A percentile compares a stretch with the other conserved stretches of the same genome.
phyloP scores from a whole-genome alignment of 306 rosid genomes.

The Prunus dulcis region DNA sequence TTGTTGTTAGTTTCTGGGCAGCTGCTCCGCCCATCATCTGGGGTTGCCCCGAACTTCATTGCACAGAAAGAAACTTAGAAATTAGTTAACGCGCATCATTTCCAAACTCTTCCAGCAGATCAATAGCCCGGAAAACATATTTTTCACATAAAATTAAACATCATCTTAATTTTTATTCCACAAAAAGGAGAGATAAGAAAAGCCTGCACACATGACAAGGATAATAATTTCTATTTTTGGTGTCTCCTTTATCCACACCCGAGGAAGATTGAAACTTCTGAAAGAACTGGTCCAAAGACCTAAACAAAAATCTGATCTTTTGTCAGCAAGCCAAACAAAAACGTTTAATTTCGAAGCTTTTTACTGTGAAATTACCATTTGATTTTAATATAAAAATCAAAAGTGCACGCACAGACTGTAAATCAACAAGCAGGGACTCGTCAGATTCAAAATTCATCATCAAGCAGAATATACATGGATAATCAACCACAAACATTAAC shows the following conservation, averaged over 20 bases:
- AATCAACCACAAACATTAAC: slow-evolving; percentile 33
- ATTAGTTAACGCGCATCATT: slow-evolving; percentile 19
- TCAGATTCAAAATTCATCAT: slow-evolving; percentile 34
- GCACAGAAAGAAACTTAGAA: slow-evolving; percentile 15
- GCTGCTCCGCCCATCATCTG: slow-evolving; percentile 61
- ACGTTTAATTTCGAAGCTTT: slow-evolving; percentile 11
- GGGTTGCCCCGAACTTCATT: slow-evolving; percentile 84
- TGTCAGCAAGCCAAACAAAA: slow-evolving; percentile 29
- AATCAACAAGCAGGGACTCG: slow-evolving; percentile 13
- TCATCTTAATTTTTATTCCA: not conserved
- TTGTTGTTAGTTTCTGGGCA: slow-evolving; percentile 83
- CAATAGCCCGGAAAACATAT: slow-evolving; percentile 10
- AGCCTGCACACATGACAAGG: not conserved
- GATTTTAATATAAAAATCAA: slow-evolving; percentile 5
- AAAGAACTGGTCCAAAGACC: slow-evolving; percentile 15
- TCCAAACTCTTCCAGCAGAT: slow-evolving; percentile 29
- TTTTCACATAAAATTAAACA: slow-evolving; percentile 7
- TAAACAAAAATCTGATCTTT: slow-evolving; percentile 32
- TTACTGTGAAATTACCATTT: slow-evolving; percentile 16
- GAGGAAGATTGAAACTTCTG: slow-evolving; percentile 1
- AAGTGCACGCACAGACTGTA: not conserved
- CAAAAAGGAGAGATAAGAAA: not conserved
- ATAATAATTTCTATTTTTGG: not conserved
- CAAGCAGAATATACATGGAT: slow-evolving; percentile 16
- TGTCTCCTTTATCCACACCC: not conserved